Evolutionary conservation across 176 grass and related monocot genomes (phyloP), one percentile per base, ranked within the genome.

Genomic region (Oryza nivara): DNA sequence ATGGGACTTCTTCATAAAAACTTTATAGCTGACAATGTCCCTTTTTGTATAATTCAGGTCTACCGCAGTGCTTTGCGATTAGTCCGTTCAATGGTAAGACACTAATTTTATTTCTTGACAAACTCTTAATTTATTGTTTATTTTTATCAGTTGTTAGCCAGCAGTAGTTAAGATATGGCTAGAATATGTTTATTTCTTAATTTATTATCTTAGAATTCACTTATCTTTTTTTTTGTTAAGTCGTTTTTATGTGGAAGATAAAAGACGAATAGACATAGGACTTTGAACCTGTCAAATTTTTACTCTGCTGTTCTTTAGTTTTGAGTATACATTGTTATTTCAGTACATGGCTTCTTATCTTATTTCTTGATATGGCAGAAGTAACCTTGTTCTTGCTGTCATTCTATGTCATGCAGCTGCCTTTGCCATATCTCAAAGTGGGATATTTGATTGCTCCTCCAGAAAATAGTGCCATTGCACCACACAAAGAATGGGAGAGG

Each of bases 391-490:
- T 73, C 69, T 83, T 61, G 15, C 79, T 80, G 3, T 14, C 30
- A 75, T 83, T 26, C 10, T 76, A 54, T 67, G 65, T 4, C 63
- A 69, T 86, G 85, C 88, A 99, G 96, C 87, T 99, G 61, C 96
- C 96, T 88, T 86, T 99, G 79, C 96, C 96, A 56, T 94, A 99
- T 82, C 83, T 99, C 73, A 99, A 99, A 89, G 96, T 94, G 34
- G 96, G 96, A 46, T 96, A 99, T 73, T 89, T 96, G 61, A 91
- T 89, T 78, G 91, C 96, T 70, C 88, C 93, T 68, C 91, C 96
- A 79, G 86, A 90, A 82, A 86, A 91, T 67, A 89, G 76, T 12
- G 73, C 82, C 77, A 86, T 96, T 78, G 88, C 96, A 82, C 91
- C 96, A 84, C 96, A 99, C 79, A 96, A 86, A 82, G 91, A 96